Base-by-base conservation (phyloP, 108 stramenopile species). In the Nitzschia palea region DNA sequence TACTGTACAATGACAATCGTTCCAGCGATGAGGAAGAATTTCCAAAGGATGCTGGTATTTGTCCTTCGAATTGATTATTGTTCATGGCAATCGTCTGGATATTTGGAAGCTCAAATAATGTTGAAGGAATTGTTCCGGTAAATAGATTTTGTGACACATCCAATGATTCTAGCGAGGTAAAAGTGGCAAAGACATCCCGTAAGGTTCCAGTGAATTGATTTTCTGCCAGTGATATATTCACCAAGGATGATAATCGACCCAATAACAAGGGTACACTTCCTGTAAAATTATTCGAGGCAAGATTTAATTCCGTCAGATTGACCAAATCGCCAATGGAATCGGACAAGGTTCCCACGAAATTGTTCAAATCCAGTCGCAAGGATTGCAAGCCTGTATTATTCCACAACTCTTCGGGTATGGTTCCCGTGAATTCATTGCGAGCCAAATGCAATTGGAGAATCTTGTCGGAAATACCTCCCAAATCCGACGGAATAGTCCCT, bases 331-430 rank as follows among this genome's bases (percentile, higher is more conserved):
- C 69, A 10, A 70, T 18, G 2, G 4, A 22, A 17, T 71, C 57
- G 0, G 90, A 84, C 9, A 91, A 72, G 1, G 82, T 76, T 12
- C 85, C 86, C 4, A 47, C 26, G 2, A 91, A 64, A 25, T 62
- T 56, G 69, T 91, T 91, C 12, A 71, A 65, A 17, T 81, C 71
- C 44, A 87, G 59, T 56, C 82, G 74, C n/a, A 91, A 48, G 10
- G 29, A 51, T 3, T 57, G 58, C 40, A 88, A 25, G n/a, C 67
- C 57, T 2, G 73, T 65, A 12, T 80, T 47, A 23, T 71, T 54
- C 32, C 73, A 70, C 48, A 88, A 65, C 44, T 79, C 84, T 44
- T 65, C 68, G n/a, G 73, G 73, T 14, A 74, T 57, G 0, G 73
- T 40, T 0, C 73, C 73, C 4, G 55, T 52, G 9, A 74, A 34